These are phyloP conservation scores for Leishmania arabica DNA, from an alignment of 208 protist species.

Conservation along the genomic window DNA sequence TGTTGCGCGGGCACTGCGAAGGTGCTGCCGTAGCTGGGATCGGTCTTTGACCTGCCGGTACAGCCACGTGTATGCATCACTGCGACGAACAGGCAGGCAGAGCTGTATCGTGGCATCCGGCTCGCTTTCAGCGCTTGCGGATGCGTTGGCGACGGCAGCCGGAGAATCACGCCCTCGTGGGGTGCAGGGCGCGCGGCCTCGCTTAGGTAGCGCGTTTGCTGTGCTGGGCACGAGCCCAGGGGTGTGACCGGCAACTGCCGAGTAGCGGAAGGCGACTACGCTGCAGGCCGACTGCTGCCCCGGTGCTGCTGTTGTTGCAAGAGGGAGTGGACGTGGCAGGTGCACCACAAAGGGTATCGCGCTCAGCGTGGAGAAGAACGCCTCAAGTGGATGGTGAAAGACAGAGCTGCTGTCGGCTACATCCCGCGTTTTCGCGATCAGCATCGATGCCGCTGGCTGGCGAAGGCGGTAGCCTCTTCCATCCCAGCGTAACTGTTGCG, in stretches of 20 bases:
- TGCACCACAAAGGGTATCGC: conserved; percentile 16
- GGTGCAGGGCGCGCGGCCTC: not conserved
- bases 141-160: not conserved
- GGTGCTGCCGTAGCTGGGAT: conserved; percentile 41
- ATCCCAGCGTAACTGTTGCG: conserved; percentile 36
- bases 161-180: not conserved
- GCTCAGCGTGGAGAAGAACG: conserved; percentile 34
- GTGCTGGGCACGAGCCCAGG: conserved; percentile 8
- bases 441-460: not conserved
- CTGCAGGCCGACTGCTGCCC: not conserved
- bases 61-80: conserved; percentile 3
- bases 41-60: conserved; percentile 43
- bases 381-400: conserved; percentile 50
- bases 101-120: conserved; percentile 10
- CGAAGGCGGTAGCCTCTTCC: conserved; percentile 35
- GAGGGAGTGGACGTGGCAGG: conserved; percentile 18
- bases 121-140: not conserved
- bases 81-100: conserved; percentile 8
- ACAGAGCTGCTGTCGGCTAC: not conserved
- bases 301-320: not conserved
- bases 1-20: conserved; percentile 48
- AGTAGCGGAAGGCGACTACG: conserved; percentile 13
- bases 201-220: not conserved
- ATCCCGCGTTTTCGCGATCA: not conserved
- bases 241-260: not conserved